A percentile compares a stretch with the other conserved stretches of the same genome.
Conservation (phyloP, 129 eudicot species). For the Tanacetum coccineum region DNA sequence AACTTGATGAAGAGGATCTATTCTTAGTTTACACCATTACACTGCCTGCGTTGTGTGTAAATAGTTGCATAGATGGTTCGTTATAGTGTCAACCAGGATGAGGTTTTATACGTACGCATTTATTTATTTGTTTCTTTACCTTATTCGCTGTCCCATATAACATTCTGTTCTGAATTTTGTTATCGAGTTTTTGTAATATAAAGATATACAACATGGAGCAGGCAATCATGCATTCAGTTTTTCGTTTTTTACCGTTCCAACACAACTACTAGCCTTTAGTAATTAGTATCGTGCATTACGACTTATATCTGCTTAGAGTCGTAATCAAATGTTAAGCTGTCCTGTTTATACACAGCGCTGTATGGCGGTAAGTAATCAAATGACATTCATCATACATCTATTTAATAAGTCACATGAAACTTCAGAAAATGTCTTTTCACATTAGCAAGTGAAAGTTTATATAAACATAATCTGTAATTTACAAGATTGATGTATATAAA, state of each 20-base stretch:
- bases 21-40: conserved; percentile 12
- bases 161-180: conserved; percentile 1
- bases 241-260: neutral
- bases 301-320: neutral
- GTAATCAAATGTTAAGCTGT: no score
- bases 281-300: neutral
- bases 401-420: no score
- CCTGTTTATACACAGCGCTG: no score
- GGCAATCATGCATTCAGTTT: conserved; percentile 20
- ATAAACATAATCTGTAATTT: no score
- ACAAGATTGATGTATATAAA: no score
- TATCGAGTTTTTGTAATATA: conserved; percentile 26
- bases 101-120: conserved; percentile 17
- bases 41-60: conserved; percentile 31
- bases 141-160: neutral
- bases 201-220: conserved; percentile 13
- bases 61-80: conserved; percentile 31
- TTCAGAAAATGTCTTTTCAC: no score
- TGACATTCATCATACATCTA: no score
- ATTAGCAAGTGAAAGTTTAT: no score
- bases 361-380: no score
- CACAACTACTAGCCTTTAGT: neutral
- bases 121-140: conserved; percentile 25
- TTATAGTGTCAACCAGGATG: conserved; percentile 17
- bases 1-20: conserved; percentile 13